Evolutionary conservation across 306 rosid genomes (phyloP).

Genomic region (Dryas alaskensis): DNA sequence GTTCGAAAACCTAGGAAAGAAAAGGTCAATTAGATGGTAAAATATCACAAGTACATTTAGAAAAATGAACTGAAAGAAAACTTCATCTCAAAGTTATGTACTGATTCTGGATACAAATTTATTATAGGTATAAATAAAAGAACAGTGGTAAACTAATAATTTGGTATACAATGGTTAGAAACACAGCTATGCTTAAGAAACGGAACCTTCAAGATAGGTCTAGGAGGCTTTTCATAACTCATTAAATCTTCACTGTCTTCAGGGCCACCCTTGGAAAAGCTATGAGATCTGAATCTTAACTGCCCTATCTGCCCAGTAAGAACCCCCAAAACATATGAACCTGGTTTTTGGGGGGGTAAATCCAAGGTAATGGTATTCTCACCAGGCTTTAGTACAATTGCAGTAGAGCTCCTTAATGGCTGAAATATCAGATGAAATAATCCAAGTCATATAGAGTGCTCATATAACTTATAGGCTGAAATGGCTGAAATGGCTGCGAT

Average conservation of each 20-base stretch:
- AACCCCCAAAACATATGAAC: slow-evolving; percentile 96
- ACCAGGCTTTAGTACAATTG: slow-evolving; percentile 82
- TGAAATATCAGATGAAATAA: slow-evolving; percentile 40
- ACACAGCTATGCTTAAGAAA: slow-evolving; percentile 7
- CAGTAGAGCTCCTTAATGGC: slow-evolving; percentile 76
- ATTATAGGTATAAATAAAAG: slow-evolving; percentile 21
- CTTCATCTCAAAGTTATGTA: background rate
- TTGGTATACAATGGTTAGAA: background rate
- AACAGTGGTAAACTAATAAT: slow-evolving; percentile 14
- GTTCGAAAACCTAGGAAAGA: slow-evolving; percentile 67
- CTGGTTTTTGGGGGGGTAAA: slow-evolving; percentile 95
- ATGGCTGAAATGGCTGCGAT: slow-evolving; percentile 11
- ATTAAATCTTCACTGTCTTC: slow-evolving; percentile 87
- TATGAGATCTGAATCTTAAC: slow-evolving; percentile 86
- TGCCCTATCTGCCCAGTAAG: slow-evolving; percentile 93
- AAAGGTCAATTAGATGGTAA: slow-evolving; percentile 28
- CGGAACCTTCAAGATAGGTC: slow-evolving; percentile 86
- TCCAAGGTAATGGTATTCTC: slow-evolving; percentile 82
- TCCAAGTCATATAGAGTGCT: slow-evolving; percentile 13
- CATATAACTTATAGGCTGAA: slow-evolving; percentile 17
- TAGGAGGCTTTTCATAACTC: slow-evolving; percentile 96
- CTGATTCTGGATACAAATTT: slow-evolving; percentile 11
- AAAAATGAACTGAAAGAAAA: slow-evolving; percentile 1
- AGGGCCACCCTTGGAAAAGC: slow-evolving; percentile 95
- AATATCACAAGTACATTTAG: background rate